Evolutionary conservation across 352 stramenopile genomes (phyloP).

Genomic region (Phytophthora litchii): DNA sequence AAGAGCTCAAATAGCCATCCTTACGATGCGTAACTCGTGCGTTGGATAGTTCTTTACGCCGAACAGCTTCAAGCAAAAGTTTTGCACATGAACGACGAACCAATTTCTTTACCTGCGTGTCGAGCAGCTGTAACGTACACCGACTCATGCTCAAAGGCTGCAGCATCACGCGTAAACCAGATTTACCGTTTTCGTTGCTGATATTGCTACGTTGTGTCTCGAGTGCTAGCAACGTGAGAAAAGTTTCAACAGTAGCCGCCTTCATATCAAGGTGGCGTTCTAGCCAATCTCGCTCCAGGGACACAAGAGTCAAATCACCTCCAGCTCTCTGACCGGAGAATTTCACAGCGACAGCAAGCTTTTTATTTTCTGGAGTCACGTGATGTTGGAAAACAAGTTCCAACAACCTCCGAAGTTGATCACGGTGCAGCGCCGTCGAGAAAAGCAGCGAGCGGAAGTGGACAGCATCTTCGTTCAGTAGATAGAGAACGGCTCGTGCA

Average conservation of each 20-base stretch:
- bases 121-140: constrained; percentile 60
- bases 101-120: constrained; percentile 52
- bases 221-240: constrained; percentile 67
- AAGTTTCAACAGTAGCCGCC: constrained; percentile 73
- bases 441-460: constrained; percentile 78
- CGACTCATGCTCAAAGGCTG: constrained; percentile 57
- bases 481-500: constrained; percentile 68
- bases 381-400: constrained; percentile 43
- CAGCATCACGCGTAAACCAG: constrained; percentile 34
- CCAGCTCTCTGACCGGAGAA: constrained; percentile 15
- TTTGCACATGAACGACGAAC: constrained; percentile 39
- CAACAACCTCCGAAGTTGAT: constrained; percentile 59
- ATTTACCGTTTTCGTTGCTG: constrained; percentile 7
- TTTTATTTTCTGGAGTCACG: background rate
- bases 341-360: constrained; percentile 40
- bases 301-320: constrained; percentile 36
- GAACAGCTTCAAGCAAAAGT: constrained; percentile 41
- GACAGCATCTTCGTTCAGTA: constrained; percentile 68
- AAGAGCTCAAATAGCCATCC: constrained; percentile 66
- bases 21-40: constrained; percentile 41
- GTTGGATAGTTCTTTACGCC: constrained; percentile 27
- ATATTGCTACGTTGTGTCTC: constrained; percentile 25
- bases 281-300: constrained; percentile 62
- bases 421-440: constrained; percentile 62
- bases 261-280: constrained; percentile 78